These are phyloP conservation scores for Calonectria pteridis DNA, from an alignment of 2,329 filamentous ascomycete species.

Conservation along the genomic window DNA sequence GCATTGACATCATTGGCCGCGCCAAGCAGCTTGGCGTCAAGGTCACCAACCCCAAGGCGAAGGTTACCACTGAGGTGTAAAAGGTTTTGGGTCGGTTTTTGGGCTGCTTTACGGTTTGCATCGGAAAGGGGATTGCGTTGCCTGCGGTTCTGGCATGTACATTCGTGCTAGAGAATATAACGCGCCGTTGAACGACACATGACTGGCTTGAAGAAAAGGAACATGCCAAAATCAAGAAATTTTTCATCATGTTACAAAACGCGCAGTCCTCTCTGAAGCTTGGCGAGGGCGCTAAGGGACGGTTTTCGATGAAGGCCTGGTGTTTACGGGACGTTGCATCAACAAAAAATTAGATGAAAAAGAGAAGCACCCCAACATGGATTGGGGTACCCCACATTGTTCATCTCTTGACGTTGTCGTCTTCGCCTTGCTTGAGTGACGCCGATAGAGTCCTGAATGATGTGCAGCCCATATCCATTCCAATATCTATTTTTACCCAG, in stretches of 20 bases:
- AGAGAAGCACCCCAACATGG: constrained; percentile 32
- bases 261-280: constrained; percentile 26
- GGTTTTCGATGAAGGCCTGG: constrained; percentile 24
- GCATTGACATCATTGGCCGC: constrained; percentile 96
- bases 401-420: neutral
- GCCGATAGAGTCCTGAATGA: neutral
- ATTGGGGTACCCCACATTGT: constrained; percentile 15
- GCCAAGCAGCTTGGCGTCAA: constrained; percentile 99
- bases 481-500: neutral
- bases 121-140: constrained; percentile 48
- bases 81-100: constrained; percentile 47
- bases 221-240: constrained; percentile 20
- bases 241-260: constrained; percentile 16
- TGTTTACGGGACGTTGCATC: constrained; percentile 38
- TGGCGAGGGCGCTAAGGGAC: constrained; percentile 34
- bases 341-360: constrained; percentile 35
- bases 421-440: neutral
- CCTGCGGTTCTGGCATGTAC: constrained; percentile 48
- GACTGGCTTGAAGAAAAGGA: constrained; percentile 37
- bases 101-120: constrained; percentile 49
- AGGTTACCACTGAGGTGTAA: constrained; percentile 95
- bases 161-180: constrained; percentile 47
- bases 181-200: constrained; percentile 48
- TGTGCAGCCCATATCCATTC: constrained; percentile 1
- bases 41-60: constrained; percentile 99